These are phyloP conservation scores for Tricholoma sp. DNA, from an alignment of 768 basidiomycete species.

Conservation along the genomic window DNA sequence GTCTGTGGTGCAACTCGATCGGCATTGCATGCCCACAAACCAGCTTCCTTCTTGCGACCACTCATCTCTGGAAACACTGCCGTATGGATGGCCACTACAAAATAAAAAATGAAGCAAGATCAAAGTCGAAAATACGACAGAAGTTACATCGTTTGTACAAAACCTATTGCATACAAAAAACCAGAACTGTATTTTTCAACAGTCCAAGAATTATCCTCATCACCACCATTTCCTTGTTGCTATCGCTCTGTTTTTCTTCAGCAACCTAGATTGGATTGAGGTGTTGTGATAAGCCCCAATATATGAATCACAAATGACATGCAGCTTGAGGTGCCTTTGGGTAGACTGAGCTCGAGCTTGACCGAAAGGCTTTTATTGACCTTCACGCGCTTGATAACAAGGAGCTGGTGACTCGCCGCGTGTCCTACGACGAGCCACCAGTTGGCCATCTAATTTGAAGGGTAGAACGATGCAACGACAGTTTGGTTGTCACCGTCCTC, in stretches of 20 bases:
- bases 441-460: slow-evolving; percentile 83
- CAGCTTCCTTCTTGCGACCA: no score
- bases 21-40: no score
- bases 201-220: slow-evolving; percentile 34
- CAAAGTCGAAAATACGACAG: no score
- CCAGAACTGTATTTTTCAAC: no score
- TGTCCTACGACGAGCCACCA: slow-evolving; percentile 99
- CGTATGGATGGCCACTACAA: no score
- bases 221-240: slow-evolving; percentile 72
- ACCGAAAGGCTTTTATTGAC: slow-evolving; percentile 77
- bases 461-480: slow-evolving; percentile 94
- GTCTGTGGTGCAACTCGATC: no score
- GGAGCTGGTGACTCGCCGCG: slow-evolving; percentile 66
- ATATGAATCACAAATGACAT: slow-evolving; percentile 91
- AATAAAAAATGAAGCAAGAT: no score
- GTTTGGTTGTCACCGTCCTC: slow-evolving; percentile 60
- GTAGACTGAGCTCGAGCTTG: slow-evolving; percentile 86
- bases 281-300: slow-evolving; percentile 87
- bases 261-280: slow-evolving; percentile 81
- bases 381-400: slow-evolving; percentile 86
- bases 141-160: no score
- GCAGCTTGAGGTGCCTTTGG: slow-evolving; percentile 85
- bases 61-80: no score
- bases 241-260: slow-evolving; percentile 85
- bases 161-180: no score